These are phyloP conservation scores for Termitomyces sp. DNA, from an alignment of 768 basidiomycete species.

Conservation along the genomic window DNA sequence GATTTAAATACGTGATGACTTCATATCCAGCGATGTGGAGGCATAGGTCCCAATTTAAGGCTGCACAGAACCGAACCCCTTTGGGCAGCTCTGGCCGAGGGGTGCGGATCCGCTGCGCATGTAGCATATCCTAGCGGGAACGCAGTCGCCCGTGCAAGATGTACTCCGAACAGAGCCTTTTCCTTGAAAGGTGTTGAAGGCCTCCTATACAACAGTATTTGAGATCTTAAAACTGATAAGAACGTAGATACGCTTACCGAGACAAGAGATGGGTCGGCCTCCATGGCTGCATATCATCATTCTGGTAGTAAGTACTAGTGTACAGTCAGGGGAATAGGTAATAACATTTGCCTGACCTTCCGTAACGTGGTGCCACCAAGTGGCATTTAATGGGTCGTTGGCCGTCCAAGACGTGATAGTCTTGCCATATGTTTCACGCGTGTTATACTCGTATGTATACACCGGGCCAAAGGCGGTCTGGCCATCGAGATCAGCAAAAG, in stretches of 20 bases:
- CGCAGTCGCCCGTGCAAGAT: conserved; percentile 59
- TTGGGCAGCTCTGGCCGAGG: conserved; percentile 57
- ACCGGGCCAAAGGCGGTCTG: conserved; percentile 59
- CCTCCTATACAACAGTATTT: conserved; percentile 27
- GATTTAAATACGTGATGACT: no score
- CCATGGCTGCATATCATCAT: conserved; percentile 46
- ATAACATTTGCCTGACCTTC: conserved; percentile 39
- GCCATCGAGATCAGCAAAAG: conserved; percentile 52
- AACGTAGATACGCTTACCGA: conserved; percentile 34
- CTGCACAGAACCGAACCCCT: conserved; percentile 25
- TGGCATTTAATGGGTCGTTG: conserved; percentile 71
- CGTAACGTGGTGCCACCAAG: conserved; percentile 81
- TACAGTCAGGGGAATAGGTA: neutral
- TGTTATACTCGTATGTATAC: conserved; percentile 64
- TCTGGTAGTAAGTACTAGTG: conserved; percentile 3
- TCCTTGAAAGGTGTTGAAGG: conserved; percentile 69
- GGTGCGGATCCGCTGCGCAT: conserved; percentile 71
- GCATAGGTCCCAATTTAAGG: no score
- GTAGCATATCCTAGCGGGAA: conserved; percentile 70
- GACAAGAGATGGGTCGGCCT: conserved; percentile 51
- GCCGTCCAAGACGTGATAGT: conserved; percentile 55
- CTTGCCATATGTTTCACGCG: conserved; percentile 62
- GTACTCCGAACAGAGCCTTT: conserved; percentile 56
- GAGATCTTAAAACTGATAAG: neutral
- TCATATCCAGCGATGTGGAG: no score